Evolutionary conservation across 208 protist genomes (phyloP), one percentile per base, ranked within the genome.

Genomic region (Crithidia sp.): DNA sequence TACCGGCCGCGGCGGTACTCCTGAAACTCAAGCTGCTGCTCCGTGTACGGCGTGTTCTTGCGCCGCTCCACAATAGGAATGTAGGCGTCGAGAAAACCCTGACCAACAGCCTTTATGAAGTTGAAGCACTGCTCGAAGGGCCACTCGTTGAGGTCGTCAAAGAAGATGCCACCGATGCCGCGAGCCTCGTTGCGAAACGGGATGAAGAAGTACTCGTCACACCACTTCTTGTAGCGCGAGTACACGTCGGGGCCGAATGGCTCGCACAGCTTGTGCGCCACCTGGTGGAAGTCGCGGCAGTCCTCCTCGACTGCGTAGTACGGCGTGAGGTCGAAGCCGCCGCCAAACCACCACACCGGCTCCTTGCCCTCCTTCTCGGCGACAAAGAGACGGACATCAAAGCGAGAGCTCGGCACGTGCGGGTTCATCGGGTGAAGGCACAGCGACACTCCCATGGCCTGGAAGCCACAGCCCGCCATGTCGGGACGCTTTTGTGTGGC

Each of bases 271-370:
- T 70, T 60, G n/a, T 85, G 52, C 7, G 90, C 72, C 0, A 50
- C 55, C 55, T 70, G 28, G 70, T 98, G 94, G 56, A 96, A 97
- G 19, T 85, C 19, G 3, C 71, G 45, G 19, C 88, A 91, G 74
- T 92, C 83, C 79, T 88, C 83, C 40, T 92, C 77, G 4, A 80
- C 28, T 0, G 91, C 78, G 65, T 95, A 95, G 67, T 84, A 88
- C n/a, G 94, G 94, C 4, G 94, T 98, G 36, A 98, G 77, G 64
- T 98, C 89, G 8, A 92, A 91, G 60, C 94, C 94, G 41, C 94
- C 94, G 40, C 94, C 94, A 66, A 98, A 98, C 94, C 94, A 98
- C 91, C 91, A 97, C 50, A 71, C 78, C 28, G 76, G 78, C 49
- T 79, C 77, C 54, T 70, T 62, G 19, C 60, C 80, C 7, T 81